A percentile compares a stretch with the other conserved stretches of the same genome.
phyloP scores from a whole-genome alignment of 345 rosid genomes.

The Erysimum cheiranthoides region DNA sequence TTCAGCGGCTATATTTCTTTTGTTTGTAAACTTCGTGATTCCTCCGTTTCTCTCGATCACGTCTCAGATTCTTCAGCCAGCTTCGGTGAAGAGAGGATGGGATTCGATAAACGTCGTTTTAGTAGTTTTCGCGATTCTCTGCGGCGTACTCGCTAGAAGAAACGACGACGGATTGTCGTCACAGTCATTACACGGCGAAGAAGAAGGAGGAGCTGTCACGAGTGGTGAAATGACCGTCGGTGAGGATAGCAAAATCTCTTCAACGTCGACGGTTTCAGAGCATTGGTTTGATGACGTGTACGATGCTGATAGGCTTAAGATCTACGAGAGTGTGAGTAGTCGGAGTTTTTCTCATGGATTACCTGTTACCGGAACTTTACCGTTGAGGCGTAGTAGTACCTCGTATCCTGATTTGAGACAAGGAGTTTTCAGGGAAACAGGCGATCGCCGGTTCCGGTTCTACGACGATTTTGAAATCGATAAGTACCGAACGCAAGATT shows the following conservation, averaged over 20 bases:
- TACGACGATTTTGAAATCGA: constrained; percentile 73
- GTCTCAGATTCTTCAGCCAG: constrained; percentile 53
- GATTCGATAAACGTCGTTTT: constrained; percentile 66
- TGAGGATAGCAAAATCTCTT: constrained; percentile 15
- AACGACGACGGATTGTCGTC: constrained; percentile 55
- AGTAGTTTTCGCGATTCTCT: constrained; percentile 72
- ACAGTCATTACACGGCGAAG: constrained; percentile 4
- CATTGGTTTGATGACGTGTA: constrained; percentile 58
- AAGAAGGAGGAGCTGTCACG: constrained; percentile 21
- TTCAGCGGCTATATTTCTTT: constrained; percentile 54
- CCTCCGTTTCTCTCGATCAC: constrained; percentile 58
- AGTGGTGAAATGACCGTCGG: constrained; percentile 18
- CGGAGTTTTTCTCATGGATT: constrained; percentile 31
- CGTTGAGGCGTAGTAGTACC: constrained; percentile 72
- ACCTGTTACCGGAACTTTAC: constrained; percentile 44
- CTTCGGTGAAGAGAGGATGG: constrained; percentile 63
- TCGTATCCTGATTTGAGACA: constrained; percentile 81
- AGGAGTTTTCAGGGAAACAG: constrained; percentile 51
- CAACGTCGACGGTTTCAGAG: constrained; percentile 20
- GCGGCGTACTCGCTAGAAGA: constrained; percentile 69
- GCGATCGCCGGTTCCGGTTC: constrained; percentile 60
- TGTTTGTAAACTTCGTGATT: constrained; percentile 50
- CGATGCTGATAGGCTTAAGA: constrained; percentile 46
- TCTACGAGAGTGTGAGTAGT: constrained; percentile 34
- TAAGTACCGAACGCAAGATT: constrained; percentile 42